Conservation (phyloP, 768 basidiomycete species). For the Amanita inopinata region DNA sequence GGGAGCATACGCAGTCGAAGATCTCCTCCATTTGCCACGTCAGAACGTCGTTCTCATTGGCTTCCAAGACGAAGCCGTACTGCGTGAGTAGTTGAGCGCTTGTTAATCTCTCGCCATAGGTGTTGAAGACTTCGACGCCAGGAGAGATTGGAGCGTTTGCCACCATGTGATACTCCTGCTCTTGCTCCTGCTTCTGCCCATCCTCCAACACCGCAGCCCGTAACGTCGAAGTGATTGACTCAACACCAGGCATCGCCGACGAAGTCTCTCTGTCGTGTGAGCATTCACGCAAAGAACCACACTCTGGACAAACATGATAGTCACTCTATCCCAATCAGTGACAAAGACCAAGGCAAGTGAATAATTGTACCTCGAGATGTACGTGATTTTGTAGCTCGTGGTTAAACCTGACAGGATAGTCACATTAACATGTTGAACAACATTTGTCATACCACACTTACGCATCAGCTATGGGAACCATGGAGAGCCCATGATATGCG, state of each 20-base stretch:
- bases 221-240: neutral
- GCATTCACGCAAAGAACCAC: conserved; percentile 62
- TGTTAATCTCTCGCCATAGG: conserved; percentile 56
- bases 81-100: conserved; percentile 59
- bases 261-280: conserved; percentile 44
- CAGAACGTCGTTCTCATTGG: conserved; percentile 58
- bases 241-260: conserved; percentile 7
- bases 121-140: conserved; percentile 60
- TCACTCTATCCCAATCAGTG: conserved; percentile 41
- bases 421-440: conserved; percentile 8
- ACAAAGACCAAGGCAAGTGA: no score
- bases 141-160: conserved; percentile 40
- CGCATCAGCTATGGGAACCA: conserved; percentile 84
- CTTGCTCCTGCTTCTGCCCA: conserved; percentile 19
- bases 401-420: conserved; percentile 42
- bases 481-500: conserved; percentile 66
- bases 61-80: conserved; percentile 71
- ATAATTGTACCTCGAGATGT: conserved; percentile 76
- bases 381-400: conserved; percentile 60
- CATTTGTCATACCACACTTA: conserved; percentile 26
- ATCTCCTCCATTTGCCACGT: conserved; percentile 30
- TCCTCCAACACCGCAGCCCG: conserved; percentile 3
- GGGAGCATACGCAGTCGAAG: conserved; percentile 11
- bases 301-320: conserved; percentile 60
- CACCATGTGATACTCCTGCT: conserved; percentile 59